Base-by-base conservation (phyloP, 352 stramenopile species). In the Pilasporangium apinafurcum region DNA sequence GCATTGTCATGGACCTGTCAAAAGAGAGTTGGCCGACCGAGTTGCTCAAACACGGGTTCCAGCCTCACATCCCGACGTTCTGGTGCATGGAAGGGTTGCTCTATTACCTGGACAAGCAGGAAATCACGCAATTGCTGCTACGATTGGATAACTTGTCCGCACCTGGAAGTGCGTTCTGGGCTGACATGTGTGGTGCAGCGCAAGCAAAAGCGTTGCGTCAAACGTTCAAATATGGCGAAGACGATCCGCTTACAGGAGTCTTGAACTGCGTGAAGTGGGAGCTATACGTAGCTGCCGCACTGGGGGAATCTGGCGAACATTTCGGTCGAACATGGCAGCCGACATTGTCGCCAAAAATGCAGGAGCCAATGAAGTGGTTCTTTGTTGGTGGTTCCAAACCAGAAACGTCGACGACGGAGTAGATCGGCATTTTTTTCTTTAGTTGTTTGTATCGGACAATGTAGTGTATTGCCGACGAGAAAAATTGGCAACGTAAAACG, bases 71-170 rank as follows among this genome's bases (percentile, higher is more conserved):
- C 28, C 68, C 62, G 6, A 84, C 71, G 21, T 82, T 80, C 37
- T 84, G 71, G 71, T 47, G 51, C 5, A 43, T 84, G 27, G 71
- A 84, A 38, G 71, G 68, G 0, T 34, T 82, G 39, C 59, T 80
- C 31, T 66, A 69, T 37, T 84, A 80, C 49, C 37, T 82, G 12
- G 50, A 29, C 0, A 43, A 46, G 12, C 54, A 60, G 12, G 65
- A 43, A 46, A 75, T 76, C 42, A 44, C 73, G 16, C 56, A 65
- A 12, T 30, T 84, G 10, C 35, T 84, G 13, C 79, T 79, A 44
- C 68, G 56, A 2, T 64, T 84, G 28, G 62, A 84, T 37, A 56
- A 61, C 24, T 18, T 78, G 27, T 84, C 71, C 29, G 62, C 71
- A 13, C 49, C 49, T 0, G 48, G 60, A 0, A 84, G 71, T 41